A percentile compares a stretch with the other conserved stretches of the same genome.
Conservation (phyloP, 75 land plant genomes). For the Azolla pinnata region DNA sequence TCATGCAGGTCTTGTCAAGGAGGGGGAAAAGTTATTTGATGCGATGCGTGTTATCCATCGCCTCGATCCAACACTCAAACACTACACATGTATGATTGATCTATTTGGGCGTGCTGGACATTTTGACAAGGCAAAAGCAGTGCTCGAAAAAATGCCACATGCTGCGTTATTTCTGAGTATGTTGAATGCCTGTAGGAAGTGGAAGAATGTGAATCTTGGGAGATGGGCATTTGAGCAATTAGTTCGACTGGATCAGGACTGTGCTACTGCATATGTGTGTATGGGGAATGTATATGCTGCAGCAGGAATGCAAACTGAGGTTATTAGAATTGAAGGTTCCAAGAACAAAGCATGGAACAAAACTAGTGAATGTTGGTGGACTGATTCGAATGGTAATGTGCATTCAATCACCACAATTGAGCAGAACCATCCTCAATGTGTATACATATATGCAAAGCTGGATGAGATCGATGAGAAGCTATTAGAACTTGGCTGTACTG, state of each 20-base stretch:
- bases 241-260: slow-evolving; percentile 43
- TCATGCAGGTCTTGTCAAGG: slow-evolving; percentile 21
- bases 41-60: neutral
- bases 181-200: slow-evolving; percentile 50
- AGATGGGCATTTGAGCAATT: slow-evolving; percentile 32
- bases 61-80: slow-evolving; percentile 35
- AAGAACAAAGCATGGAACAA: slow-evolving; percentile 2
- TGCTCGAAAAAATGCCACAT: slow-evolving; percentile 41
- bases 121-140: slow-evolving; percentile 30
- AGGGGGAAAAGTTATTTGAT: slow-evolving; percentile 8
- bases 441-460: slow-evolving; percentile 5
- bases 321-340: neutral
- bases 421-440: slow-evolving; percentile 2
- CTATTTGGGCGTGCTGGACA: slow-evolving; percentile 48
- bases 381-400: slow-evolving; percentile 7
- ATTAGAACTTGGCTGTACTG: neutral
- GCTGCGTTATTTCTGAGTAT: slow-evolving; percentile 37
- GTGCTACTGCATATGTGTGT: slow-evolving; percentile 45
- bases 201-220: slow-evolving; percentile 36
- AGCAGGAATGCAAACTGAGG: neutral
- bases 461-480: neutral
- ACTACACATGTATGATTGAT: slow-evolving; percentile 53
- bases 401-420: slow-evolving; percentile 4
- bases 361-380: slow-evolving; percentile 14
- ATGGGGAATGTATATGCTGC: slow-evolving; percentile 52